These are phyloP conservation scores for Citrus unshiu DNA, from an alignment of 345 rosid species.

Conservation along the genomic window DNA sequence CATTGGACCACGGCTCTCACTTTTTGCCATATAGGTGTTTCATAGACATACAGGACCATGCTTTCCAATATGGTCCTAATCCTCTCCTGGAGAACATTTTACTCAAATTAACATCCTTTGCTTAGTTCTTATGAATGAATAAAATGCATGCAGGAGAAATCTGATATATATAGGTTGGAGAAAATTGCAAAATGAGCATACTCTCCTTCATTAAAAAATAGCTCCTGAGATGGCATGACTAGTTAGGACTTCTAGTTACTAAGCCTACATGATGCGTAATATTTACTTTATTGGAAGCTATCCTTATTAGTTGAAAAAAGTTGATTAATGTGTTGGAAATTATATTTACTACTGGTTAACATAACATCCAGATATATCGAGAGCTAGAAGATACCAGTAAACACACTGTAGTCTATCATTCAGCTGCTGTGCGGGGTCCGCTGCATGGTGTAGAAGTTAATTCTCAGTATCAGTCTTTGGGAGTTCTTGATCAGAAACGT, in stretches of 20 bases:
- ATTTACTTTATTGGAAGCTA: not conserved
- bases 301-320: not conserved
- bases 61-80: not conserved
- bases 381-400: conserved; percentile 69
- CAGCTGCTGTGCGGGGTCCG: conserved; percentile 55
- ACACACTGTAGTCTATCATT: conserved; percentile 61
- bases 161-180: not conserved
- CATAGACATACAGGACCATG: not conserved
- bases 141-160: not conserved
- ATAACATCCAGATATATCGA: conserved; percentile 69
- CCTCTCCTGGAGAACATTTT: not conserved
- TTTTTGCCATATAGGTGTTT: not conserved
- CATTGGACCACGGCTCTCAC: not conserved
- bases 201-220: not conserved
- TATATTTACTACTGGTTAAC: conserved; percentile 6
- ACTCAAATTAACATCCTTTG: not conserved
- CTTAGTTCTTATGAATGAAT: not conserved
- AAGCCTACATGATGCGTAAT: not conserved
- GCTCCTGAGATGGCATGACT: not conserved
- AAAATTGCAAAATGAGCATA: not conserved
- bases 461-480: conserved; percentile 69
- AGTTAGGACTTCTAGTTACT: not conserved
- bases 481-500: conserved; percentile 76
- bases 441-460: conserved; percentile 63
- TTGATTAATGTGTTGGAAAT: not conserved